These are phyloP conservation scores for Hyphopichia pseudoburtonii DNA, from an alignment of 1,139 yeast species.

Conservation along the genomic window DNA sequence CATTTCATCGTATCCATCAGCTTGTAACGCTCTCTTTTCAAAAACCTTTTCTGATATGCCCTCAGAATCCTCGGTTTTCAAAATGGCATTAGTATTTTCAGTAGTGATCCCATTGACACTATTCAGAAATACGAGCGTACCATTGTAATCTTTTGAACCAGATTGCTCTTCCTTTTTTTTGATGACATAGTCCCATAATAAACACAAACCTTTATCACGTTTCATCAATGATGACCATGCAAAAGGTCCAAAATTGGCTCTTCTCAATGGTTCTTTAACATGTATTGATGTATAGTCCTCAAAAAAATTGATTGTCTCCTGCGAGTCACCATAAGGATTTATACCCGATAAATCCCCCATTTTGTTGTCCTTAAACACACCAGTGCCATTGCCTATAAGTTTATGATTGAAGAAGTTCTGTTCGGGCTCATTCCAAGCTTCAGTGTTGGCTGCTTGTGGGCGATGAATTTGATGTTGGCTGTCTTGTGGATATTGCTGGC, in stretches of 20 bases:
- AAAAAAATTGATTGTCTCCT: conserved; percentile 39
- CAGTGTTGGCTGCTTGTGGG: too few relatives aligned
- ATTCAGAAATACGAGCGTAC: conserved; percentile 17
- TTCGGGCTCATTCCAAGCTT: not conserved
- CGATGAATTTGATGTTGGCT: too few relatives aligned
- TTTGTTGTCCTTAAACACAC: too few relatives aligned
- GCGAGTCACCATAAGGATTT: conserved; percentile 23
- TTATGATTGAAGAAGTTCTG: not conserved
- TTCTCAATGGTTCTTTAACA: conserved; percentile 30
- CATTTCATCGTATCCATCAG: conserved; percentile 37
- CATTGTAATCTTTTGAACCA: conserved; percentile 8
- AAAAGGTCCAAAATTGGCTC: conserved; percentile 50
- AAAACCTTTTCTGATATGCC: conserved; percentile 23
- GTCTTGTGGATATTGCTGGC: too few relatives aligned
- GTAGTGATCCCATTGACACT: conserved; percentile 19
- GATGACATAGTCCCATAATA: conserved; percentile 32
- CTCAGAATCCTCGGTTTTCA: conserved; percentile 11
- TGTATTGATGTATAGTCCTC: conserved; percentile 43
- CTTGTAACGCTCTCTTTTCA: conserved; percentile 31
- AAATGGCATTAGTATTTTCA: conserved; percentile 23
- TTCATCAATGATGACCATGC: conserved; percentile 49
- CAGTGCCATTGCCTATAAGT: not conserved
- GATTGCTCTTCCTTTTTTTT: conserved; percentile 25
- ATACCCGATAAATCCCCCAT: too few relatives aligned
- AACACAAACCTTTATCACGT: conserved; percentile 45